Conservation (phyloP, 2,329 filamentous ascomycete genomes). For the Botrytis paeoniae region DNA sequence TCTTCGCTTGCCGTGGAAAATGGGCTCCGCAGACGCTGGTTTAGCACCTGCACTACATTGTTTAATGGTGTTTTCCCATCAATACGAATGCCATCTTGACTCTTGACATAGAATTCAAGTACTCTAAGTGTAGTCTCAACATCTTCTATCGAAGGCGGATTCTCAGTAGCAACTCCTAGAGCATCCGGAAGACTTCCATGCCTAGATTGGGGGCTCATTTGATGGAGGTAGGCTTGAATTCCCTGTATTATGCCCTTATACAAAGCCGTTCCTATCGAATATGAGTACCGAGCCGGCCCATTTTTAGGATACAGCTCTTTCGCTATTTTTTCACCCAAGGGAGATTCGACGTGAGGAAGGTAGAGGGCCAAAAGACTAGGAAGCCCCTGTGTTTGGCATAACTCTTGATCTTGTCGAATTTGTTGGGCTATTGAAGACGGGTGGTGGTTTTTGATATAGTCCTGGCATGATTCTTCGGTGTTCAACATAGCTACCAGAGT, state of each 20-base stretch:
- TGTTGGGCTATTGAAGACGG: slow-evolving; percentile 22
- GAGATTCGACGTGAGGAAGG: slow-evolving; percentile 16
- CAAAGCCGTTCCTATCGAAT: not conserved
- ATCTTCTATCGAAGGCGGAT: slow-evolving; percentile 6
- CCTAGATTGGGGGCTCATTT: slow-evolving; percentile 16
- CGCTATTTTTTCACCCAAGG: slow-evolving; percentile 18
- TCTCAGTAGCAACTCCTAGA: not conserved
- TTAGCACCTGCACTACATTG: not conserved
- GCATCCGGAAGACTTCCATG: slow-evolving; percentile 20
- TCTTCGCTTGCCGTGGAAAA: not conserved
- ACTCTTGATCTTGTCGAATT: slow-evolving; percentile 22
- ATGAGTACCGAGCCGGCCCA: slow-evolving; percentile 1
- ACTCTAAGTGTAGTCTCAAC: slow-evolving; percentile 5
- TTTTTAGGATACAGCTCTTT: slow-evolving; percentile 22
- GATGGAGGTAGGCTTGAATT: slow-evolving; percentile 23
- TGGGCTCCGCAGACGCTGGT: not conserved
- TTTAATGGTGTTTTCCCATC: not conserved
- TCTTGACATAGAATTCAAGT: slow-evolving; percentile 11
- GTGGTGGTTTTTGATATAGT: slow-evolving; percentile 18
- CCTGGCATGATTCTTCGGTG: slow-evolving; percentile 2
- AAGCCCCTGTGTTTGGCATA: slow-evolving; percentile 20
- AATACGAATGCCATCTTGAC: not conserved
- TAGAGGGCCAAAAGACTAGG: slow-evolving; percentile 23
- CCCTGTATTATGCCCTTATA: slow-evolving; percentile 20
- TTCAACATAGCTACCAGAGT: slow-evolving; percentile 4